A percentile compares a stretch with the other conserved stretches of the same genome.
Evolutionary conservation across 768 basidiomycete genomes (phyloP).

Genomic region (Termitomyces heimii): DNA sequence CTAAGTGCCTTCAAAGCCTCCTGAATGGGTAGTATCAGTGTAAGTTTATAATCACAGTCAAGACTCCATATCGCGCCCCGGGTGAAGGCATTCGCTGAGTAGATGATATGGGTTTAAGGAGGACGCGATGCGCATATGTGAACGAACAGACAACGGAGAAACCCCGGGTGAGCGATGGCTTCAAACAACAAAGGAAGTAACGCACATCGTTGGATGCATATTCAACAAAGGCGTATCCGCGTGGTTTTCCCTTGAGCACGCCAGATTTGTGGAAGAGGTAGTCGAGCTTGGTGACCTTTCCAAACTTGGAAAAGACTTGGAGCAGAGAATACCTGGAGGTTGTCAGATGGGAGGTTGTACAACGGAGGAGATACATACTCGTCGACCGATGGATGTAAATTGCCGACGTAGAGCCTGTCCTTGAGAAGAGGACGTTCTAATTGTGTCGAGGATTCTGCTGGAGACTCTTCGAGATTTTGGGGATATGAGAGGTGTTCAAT

Average conservation of each 20-base stretch:
- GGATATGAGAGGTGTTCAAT: slow-evolving; percentile 21
- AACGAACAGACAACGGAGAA: slow-evolving; percentile 15
- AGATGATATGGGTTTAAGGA: not conserved
- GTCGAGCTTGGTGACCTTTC: slow-evolving; percentile 89
- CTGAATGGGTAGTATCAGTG: slow-evolving; percentile 33
- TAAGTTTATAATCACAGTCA: not conserved
- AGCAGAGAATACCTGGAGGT: slow-evolving; percentile 72
- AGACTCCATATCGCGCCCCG: slow-evolving; percentile 12
- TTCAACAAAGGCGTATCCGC: slow-evolving; percentile 95
- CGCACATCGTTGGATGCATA: slow-evolving; percentile 76
- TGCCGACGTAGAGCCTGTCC: slow-evolving; percentile 87
- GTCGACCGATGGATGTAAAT: slow-evolving; percentile 80
- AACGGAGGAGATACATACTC: slow-evolving; percentile 47
- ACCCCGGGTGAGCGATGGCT: slow-evolving; percentile 44
- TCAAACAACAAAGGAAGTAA: slow-evolving; percentile 19
- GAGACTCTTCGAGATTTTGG: slow-evolving; percentile 6
- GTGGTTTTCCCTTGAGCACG: slow-evolving; percentile 81
- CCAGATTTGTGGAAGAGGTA: slow-evolving; percentile 95
- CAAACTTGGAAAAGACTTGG: slow-evolving; percentile 87
- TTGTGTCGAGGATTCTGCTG: slow-evolving; percentile 14
- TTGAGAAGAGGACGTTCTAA: slow-evolving; percentile 37
- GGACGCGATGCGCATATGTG: slow-evolving; percentile 1
- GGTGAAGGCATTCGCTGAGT: slow-evolving; percentile 11
- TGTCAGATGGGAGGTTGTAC: not conserved
- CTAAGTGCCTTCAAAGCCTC: slow-evolving; percentile 78